Base-by-base conservation (phyloP, 192 early-diverging fungal species). In the Ambispora gerdemannii region DNA sequence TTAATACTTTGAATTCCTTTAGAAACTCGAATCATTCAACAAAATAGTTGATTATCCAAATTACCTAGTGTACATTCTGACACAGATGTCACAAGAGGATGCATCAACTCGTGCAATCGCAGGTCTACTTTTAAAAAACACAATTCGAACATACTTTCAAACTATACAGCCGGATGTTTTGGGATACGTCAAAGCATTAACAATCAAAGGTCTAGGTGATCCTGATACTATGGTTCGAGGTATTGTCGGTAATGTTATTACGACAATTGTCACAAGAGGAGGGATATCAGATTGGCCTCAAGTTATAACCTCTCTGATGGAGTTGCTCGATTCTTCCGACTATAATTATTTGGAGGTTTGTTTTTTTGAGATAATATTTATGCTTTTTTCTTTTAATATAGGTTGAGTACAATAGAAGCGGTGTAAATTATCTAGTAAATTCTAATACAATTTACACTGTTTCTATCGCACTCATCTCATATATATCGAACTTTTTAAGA, bases 61-160 rank as follows among this genome's bases (percentile, higher is more conserved):
- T 76, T 97, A 96, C 83, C 84, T 97, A 34, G 86, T 89, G 61
- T 93, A 90, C 72, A 89, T 98, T 69, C 82, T 97, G 70, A 88
- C 93, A 1, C 74, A 82, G 65, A 80, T 93, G 77, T 81, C 85
- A 55, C 81, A 88, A 47, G 83, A 90, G 73, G 75, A 83, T 63
- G 76, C 81, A 31, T 75, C 88, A 17, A 86, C 88, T 47, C 89
- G 97, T 50, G 83, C 87, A 4, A 88, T 94, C 31, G 97, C 95
- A 11, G 95, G 95, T 20, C 82, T 93, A 72, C 81, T 88, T 70
- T 82, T 90, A 74, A 90, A 95, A 81, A 91, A 90, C 81, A 87
- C 85, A 55, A 82, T 96, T 52, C 81, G 84, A 49, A 75, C 78
- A 72, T 77, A 79, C 74, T 80, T 83, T 75, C 56, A 50, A 32